Evolutionary conservation across 345 rosid species (phyloP), one percentile per base, ranked within the genome.

Genomic region (Lepidium didymum): DNA sequence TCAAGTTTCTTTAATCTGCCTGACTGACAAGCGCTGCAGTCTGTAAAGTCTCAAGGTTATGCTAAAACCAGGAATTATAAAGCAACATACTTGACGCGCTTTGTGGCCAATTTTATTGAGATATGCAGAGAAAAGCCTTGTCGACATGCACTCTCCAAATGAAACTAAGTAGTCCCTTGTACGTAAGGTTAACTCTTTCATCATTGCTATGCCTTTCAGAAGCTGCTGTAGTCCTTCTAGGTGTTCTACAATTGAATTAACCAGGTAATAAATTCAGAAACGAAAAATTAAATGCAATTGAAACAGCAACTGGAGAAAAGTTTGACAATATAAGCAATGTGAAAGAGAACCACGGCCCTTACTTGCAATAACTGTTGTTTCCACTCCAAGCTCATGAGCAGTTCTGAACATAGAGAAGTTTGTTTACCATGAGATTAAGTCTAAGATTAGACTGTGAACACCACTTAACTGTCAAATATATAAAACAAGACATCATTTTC

Each of bases 131-230:
- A 92, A 92, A 61, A 92, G 83, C 81, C 98, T 86, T 1, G 98
- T 89, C 52, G 95, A 89, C 95, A 92, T 79, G 87, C 98, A 86
- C 74, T 92, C 98, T 72, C 98, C 98, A 72, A 92, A 92, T 38
- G 98, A 92, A 75, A 87, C 98, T 57, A 92, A 70, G 69, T 89
- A 89, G 79, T 89, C 96, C 73, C 72, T 87, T 41, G 98, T 89
- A 18, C 95, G 92, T 42, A 80, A 84, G 69, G 98, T 92, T 50
- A 92, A 70, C 76, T 92, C 98, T 73, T 87, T 92, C 96, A 89
- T 87, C 91, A 89, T 84, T 55, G 98, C 78, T 76, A 92, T 83
- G 69, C 96, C 98, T 77, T 87, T 92, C 60, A 92, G 74, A 58
- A 92, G 92, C 77, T 89, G 96, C 62, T 89, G 87, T 59, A 92